Conservation (phyloP, 2,329 filamentous ascomycete species). For the Raffaelea ambrosiae region DNA sequence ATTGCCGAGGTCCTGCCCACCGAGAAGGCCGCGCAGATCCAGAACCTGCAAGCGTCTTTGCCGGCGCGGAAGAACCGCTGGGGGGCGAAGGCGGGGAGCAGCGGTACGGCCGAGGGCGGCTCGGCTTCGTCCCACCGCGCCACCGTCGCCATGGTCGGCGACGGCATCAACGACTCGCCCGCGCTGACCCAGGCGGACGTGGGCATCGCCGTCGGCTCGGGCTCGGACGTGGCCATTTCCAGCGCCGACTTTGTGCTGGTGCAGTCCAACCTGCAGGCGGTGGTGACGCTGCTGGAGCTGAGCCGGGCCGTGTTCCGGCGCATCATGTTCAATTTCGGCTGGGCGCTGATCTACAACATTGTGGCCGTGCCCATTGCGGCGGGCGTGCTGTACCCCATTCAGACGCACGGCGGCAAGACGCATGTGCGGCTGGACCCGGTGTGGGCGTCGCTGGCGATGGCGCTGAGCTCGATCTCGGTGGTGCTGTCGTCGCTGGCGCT, state of each 20-base stretch:
- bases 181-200: slow-evolving; percentile 74
- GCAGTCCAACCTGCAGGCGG: slow-evolving; percentile 53
- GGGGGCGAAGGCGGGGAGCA: no score
- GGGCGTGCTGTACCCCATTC: slow-evolving; percentile 60
- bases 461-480: slow-evolving; percentile 82
- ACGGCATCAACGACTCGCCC: slow-evolving; percentile 84
- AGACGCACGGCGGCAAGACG: slow-evolving; percentile 28
- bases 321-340: slow-evolving; percentile 77
- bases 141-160: slow-evolving; percentile 74
- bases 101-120: slow-evolving; percentile 6
- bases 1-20: slow-evolving; percentile 81
- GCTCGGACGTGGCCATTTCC: slow-evolving; percentile 75
- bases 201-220: slow-evolving; percentile 74
- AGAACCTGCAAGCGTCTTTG: slow-evolving; percentile 48
- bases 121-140: slow-evolving; percentile 29
- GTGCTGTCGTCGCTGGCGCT: slow-evolving; percentile 72
- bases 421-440: slow-evolving; percentile 65
- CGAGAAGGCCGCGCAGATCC: slow-evolving; percentile 68
- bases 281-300: slow-evolving; percentile 66
- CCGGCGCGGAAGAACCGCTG: slow-evolving; percentile 22
- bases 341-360: slow-evolving; percentile 77
- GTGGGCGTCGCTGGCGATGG: slow-evolving; percentile 91
- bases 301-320: slow-evolving; percentile 64
- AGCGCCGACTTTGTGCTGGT: slow-evolving; percentile 77
- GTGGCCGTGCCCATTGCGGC: slow-evolving; percentile 73